phyloP scores from a whole-genome alignment of 2,329 filamentous ascomycete species.

The Nemania abortiva region DNA sequence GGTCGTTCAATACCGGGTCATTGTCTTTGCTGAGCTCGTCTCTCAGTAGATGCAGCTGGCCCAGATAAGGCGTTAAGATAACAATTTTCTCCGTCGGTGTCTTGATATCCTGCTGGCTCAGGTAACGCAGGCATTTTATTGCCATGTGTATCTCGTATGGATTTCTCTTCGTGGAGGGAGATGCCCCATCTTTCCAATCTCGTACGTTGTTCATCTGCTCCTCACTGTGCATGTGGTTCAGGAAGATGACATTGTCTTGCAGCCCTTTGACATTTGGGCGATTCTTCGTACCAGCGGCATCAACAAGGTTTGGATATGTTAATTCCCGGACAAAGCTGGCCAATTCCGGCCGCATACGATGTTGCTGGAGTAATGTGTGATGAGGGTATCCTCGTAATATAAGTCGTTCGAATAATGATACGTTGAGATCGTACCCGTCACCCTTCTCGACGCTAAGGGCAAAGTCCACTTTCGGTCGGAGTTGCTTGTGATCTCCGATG shows the following conservation, averaged over 20 bases:
- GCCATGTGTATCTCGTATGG: conserved; percentile 75
- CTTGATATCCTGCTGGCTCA: conserved; percentile 78
- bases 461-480: conserved; percentile 76
- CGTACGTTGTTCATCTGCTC: conserved; percentile 55
- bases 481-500: conserved; percentile 80
- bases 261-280: conserved; percentile 67
- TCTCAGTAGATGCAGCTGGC: conserved; percentile 71
- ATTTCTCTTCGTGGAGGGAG: conserved; percentile 70
- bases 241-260: conserved; percentile 70
- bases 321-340: conserved; percentile 67
- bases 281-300: conserved; percentile 61
- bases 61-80: conserved; percentile 78
- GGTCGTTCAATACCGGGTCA: conserved; percentile 75
- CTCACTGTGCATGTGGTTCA: conserved; percentile 71
- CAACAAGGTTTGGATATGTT: conserved; percentile 72
- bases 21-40: conserved; percentile 66
- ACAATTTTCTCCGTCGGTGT: conserved; percentile 69
- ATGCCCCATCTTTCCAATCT: conserved; percentile 64
- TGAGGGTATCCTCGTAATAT: conserved; percentile 67
- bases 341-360: conserved; percentile 77
- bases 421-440: conserved; percentile 74
- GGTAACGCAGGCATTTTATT: conserved; percentile 73
- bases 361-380: conserved; percentile 69
- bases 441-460: conserved; percentile 71
- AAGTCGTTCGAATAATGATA: conserved; percentile 77